Conservation (phyloP, 2,329 filamentous ascomycete species). For the Pseudocercospora fijiensis region DNA sequence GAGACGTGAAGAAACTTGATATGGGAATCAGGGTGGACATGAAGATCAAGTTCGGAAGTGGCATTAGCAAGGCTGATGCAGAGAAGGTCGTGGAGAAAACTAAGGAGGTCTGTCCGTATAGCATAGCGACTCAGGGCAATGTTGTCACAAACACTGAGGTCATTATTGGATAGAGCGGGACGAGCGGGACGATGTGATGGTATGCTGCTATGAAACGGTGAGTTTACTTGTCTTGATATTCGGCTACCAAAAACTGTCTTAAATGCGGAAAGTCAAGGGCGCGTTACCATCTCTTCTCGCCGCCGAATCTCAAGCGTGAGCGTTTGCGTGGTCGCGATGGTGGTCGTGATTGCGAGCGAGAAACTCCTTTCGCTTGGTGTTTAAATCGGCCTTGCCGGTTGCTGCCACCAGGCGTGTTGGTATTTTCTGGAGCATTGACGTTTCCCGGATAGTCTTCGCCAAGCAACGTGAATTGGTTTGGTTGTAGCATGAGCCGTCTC, state of each 20-base stretch:
- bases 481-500: slow-evolving; percentile 28
- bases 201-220: neutral
- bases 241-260: neutral
- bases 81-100: slow-evolving; percentile 41
- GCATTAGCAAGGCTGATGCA: slow-evolving; percentile 34
- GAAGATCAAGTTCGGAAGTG: slow-evolving; percentile 41
- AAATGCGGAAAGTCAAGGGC: neutral
- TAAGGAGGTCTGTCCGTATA: slow-evolving; percentile 40
- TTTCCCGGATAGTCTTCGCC: slow-evolving; percentile 38
- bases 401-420: neutral
- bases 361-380: slow-evolving; percentile 11
- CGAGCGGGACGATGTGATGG: neutral
- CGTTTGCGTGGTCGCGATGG: slow-evolving; percentile 4
- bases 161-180: neutral
- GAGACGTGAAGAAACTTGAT: slow-evolving; percentile 48
- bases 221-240: neutral
- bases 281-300: slow-evolving; percentile 8
- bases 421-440: slow-evolving; percentile 24
- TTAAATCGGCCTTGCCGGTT: slow-evolving; percentile 19
- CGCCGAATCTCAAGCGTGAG: slow-evolving; percentile 8
- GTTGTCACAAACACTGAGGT: slow-evolving; percentile 30
- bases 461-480: slow-evolving; percentile 38
- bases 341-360: neutral
- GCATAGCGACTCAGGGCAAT: slow-evolving; percentile 39
- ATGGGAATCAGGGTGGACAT: slow-evolving; percentile 49